A percentile compares a stretch with the other conserved stretches of the same genome.
phyloP scores from a whole-genome alignment of 225 moss, liverwort and hornwort species.

The Straminergon stramineum region DNA sequence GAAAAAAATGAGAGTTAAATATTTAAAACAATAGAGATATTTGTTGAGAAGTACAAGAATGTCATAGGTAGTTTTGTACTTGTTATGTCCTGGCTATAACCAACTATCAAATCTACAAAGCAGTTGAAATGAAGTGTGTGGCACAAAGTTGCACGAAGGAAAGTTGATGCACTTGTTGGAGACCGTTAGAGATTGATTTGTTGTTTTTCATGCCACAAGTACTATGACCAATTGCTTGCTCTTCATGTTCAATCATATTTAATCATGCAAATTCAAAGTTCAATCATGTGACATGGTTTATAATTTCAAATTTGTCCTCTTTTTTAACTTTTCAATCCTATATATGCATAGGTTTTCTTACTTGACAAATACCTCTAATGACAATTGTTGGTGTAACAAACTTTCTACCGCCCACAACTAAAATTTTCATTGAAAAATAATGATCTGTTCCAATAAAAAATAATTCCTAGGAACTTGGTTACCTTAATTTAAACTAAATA shows the following conservation, averaged over 20 bases:
- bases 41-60: not conserved
- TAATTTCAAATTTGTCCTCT: not conserved
- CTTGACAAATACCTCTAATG: not conserved
- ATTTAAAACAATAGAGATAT: not conserved
- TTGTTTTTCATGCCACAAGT: not conserved
- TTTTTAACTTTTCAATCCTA: not conserved
- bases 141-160: not conserved
- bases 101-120: not conserved
- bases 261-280: no score
- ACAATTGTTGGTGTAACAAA: not conserved
- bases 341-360: rapidly evolving
- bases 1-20: not conserved
- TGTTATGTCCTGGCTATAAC: not conserved
- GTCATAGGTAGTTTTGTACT: not conserved
- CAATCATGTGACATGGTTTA: not conserved
- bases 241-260: not conserved
- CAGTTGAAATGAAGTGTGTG: rapidly evolving
- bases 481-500: not conserved
- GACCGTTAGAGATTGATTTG: rapidly evolving
- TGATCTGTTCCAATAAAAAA: not conserved
- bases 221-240: rapidly evolving
- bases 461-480: not conserved
- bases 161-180: not conserved
- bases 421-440: not conserved
- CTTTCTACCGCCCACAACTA: rapidly evolving